phyloP scores from a whole-genome alignment of 441 rosid genomes.

The Adansonia rubrostipa region DNA sequence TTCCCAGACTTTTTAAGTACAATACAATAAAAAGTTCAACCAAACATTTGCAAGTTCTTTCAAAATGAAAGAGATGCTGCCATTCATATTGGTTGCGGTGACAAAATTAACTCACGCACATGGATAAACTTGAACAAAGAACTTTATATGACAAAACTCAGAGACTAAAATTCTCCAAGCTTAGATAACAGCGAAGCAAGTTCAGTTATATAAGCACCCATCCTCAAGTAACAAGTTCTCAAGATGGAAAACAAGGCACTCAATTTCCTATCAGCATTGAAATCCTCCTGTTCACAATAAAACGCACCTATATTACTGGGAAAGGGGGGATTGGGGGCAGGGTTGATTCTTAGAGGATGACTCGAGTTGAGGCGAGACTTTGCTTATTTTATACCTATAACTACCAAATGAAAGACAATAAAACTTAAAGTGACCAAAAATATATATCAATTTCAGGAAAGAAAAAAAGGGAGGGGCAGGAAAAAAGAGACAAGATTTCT shows the following conservation, averaged over 20 bases:
- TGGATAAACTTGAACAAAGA: not conserved
- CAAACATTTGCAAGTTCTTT: conserved; percentile 4
- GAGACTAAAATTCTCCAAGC: not conserved
- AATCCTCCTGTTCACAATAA: not conserved
- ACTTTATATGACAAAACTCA: not conserved
- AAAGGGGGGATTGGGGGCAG: not conserved
- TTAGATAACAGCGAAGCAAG: conserved; percentile 5
- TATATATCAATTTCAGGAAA: not conserved
- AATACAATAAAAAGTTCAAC: conserved; percentile 5
- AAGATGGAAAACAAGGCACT: not conserved
- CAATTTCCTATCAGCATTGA: not conserved
- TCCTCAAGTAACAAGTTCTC: not conserved
- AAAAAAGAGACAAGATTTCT: not conserved
- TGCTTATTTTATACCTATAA: not conserved
- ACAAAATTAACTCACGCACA: not conserved
- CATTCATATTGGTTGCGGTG: not conserved
- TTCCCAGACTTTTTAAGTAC: not conserved
- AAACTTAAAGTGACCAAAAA: not conserved
- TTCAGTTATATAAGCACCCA: not conserved
- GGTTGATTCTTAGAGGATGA: not conserved
- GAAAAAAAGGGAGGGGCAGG: not conserved
- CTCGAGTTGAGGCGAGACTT: not conserved
- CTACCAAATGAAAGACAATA: not conserved
- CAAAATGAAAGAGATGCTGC: conserved; percentile 1
- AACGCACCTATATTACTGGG: not conserved